Evolutionary conservation across 306 rosid genomes (phyloP).

Genomic region (Citrullus mucosospermus): DNA sequence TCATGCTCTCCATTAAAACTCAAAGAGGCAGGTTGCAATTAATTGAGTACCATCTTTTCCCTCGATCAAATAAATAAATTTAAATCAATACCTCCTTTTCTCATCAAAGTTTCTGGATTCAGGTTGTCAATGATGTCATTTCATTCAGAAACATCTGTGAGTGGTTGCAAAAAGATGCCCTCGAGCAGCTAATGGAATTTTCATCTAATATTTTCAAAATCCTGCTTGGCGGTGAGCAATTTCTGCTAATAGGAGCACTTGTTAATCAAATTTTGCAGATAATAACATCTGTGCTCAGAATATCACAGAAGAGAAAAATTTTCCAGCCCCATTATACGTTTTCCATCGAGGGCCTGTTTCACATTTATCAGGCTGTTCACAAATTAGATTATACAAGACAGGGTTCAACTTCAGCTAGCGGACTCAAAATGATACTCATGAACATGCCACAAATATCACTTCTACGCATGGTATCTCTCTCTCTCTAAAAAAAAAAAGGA

Average conservation of each 20-base stretch:
- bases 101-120: constrained; percentile 12
- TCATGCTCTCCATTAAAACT: background rate
- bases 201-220: constrained; percentile 42
- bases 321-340: constrained; percentile 66
- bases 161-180: constrained; percentile 68
- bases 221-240: constrained; percentile 27
- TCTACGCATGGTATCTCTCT: constrained; percentile 44
- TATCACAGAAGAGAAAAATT: constrained; percentile 56
- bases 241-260: constrained; percentile 19
- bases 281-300: constrained; percentile 31
- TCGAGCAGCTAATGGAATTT: constrained; percentile 76
- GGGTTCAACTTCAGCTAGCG: constrained; percentile 27
- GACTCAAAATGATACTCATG: constrained; percentile 64
- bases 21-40: background rate
- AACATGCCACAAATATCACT: constrained; percentile 39
- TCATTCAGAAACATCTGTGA: constrained; percentile 43
- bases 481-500: background rate
- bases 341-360: constrained; percentile 53
- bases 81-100: background rate
- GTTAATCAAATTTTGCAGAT: constrained; percentile 43
- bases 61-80: background rate
- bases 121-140: constrained; percentile 59
- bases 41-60: background rate
- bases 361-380: constrained; percentile 32
- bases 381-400: constrained; percentile 12